phyloP scores from a whole-genome alignment of 805 yeast species.

The Tetrapisispora pingtungensis region DNA sequence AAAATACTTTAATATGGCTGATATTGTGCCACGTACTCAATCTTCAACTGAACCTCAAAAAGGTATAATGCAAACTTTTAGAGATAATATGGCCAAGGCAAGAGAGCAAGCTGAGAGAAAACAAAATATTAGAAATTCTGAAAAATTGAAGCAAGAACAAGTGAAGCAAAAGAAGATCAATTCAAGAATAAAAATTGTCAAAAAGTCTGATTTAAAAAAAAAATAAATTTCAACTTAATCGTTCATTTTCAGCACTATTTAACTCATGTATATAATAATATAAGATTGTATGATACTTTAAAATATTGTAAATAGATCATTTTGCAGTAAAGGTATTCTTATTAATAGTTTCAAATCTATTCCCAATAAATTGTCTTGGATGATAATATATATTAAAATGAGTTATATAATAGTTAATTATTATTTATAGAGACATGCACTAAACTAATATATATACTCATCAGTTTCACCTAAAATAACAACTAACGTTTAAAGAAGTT shows the following conservation, averaged over 20 bases:
- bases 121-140: conserved; percentile 29
- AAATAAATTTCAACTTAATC: not conserved
- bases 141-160: conserved; percentile 24
- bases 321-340: too few relatives aligned
- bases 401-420: too few relatives aligned
- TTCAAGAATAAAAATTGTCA: conserved; percentile 23
- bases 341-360: too few relatives aligned
- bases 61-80: conserved; percentile 31
- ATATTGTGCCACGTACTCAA: conserved; percentile 45
- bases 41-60: conserved; percentile 19
- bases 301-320: not conserved
- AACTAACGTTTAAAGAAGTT: conserved; percentile 19
- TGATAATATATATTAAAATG: too few relatives aligned
- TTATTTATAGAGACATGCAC: not conserved
- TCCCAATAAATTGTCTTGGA: too few relatives aligned
- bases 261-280: not conserved
- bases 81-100: conserved; percentile 33
- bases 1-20: conserved; percentile 45
- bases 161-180: conserved; percentile 27
- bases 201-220: conserved; percentile 18
- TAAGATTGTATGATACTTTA: not conserved
- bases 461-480: not conserved
- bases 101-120: conserved; percentile 33
- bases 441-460: too few relatives aligned
- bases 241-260: not conserved